A percentile compares a stretch with the other conserved stretches of the same genome.
phyloP scores from a whole-genome alignment of 2,329 filamentous ascomycete species.

The Ilyonectria robusta region DNA sequence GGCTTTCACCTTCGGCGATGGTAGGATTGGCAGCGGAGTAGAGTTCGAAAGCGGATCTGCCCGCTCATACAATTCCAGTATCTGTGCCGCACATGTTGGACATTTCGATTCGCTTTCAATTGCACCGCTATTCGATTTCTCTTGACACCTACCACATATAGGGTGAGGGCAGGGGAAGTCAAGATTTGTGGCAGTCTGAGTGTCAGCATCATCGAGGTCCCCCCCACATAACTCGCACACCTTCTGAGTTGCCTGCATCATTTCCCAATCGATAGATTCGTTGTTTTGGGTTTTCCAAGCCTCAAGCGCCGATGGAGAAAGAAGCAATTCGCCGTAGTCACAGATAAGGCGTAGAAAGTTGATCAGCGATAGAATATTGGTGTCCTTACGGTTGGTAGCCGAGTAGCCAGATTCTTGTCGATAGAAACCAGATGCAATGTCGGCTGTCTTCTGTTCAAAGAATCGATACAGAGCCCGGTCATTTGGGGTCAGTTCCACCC shows the following conservation, averaged over 20 bases:
- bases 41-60: neutral
- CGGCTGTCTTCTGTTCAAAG: neutral
- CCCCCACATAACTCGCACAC: neutral
- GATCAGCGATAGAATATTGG: conserved; percentile 9
- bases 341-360: conserved; percentile 22
- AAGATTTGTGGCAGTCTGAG: neutral
- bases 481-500: neutral
- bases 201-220: neutral
- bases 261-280: neutral
- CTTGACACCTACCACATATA: neutral
- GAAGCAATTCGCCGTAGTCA: conserved; percentile 21
- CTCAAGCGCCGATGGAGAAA: neutral
- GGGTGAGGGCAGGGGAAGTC: neutral
- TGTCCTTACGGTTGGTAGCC: neutral
- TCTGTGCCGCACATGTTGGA: neutral
- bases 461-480: conserved; percentile 13
- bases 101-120: neutral
- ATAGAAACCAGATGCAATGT: neutral
- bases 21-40: neutral
- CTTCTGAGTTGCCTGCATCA: neutral
- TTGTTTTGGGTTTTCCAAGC: neutral
- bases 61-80: neutral
- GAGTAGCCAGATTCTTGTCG: neutral
- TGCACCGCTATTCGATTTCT: neutral
- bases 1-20: neutral